phyloP scores from a whole-genome alignment of 2,329 filamentous ascomycete species.

The Pseudocercospora eumusae region DNA sequence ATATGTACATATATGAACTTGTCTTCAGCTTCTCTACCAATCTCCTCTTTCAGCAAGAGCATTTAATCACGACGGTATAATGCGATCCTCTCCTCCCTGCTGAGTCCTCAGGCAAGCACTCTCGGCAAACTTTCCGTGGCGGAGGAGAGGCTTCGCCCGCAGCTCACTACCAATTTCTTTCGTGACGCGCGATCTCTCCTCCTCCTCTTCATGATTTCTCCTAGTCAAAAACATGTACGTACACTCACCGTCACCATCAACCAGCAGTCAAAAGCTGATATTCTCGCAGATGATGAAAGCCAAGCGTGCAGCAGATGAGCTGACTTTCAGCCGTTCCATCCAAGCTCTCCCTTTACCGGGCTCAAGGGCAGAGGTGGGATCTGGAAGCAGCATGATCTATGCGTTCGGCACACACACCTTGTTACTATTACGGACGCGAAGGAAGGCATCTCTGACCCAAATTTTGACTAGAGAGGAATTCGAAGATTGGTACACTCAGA shows the following conservation, averaged over 20 bases:
- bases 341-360: constrained; percentile 82
- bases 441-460: constrained; percentile 84
- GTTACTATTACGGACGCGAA: constrained; percentile 96
- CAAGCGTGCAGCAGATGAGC: constrained; percentile 93
- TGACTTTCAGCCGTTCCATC: constrained; percentile 64
- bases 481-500: neutral
- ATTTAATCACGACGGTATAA: neutral
- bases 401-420: constrained; percentile 99
- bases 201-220: constrained; percentile 79
- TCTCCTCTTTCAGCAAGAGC: neutral
- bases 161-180: constrained; percentile 5
- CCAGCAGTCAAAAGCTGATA: constrained; percentile 25
- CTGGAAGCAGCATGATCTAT: constrained; percentile 82
- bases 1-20: neutral
- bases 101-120: neutral
- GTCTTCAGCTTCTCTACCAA: neutral
- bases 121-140: neutral
- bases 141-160: neutral
- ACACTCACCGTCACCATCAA: constrained; percentile 1
- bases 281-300: constrained; percentile 93
- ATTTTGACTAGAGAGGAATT: constrained; percentile 25
- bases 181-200: constrained; percentile 38
- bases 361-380: constrained; percentile 80
- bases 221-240: constrained; percentile 97
- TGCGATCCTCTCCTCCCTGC: neutral